Evolutionary conservation across 2,329 filamentous ascomycete species (phyloP), one percentile per base, ranked within the genome.

Genomic region (Peltaster fructicola): DNA sequence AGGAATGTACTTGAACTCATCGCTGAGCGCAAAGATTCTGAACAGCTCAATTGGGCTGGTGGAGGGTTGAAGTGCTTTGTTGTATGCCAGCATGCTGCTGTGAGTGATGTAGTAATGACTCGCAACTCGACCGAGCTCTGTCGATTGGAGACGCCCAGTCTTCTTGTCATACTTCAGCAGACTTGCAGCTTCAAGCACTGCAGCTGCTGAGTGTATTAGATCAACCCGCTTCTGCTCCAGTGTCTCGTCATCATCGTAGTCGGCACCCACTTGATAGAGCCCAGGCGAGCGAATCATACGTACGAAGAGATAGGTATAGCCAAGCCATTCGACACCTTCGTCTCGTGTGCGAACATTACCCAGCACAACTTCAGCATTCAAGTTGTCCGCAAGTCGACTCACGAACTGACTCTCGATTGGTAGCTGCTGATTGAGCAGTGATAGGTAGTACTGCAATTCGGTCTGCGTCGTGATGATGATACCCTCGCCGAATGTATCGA

Each of bases 91-190:
- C 88, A 98, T 98, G 8, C 85, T 95, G 38, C 71, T 80, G 51
- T 92, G 73, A 0, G 82, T 88, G 44, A 98, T 93, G 58, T 98
- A 98, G 59, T 98, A 98, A 51, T 98, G 88, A 8, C 85, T 95
- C 5, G 90, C 78, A 38, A 98, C 90, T 20, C 88, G 74, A 25
- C 90, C 88, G 27, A 98, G 72, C 50, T 98, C 88, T 0, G 88
- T 98, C 4, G 79, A 69, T 51, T 91, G 82, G 15, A 98, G 54
- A 41, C 73, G 78, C 14, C 90, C 88, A 1, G 74, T 73, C 53
- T 88, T 88, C 51, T 90, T 88, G 42, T 98, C 88, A 44, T 98
- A 98, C 44, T 91, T 93, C 51, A 91, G 64, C 6, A 98, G 65
- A 32, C 75, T 82, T 3, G 81, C 81, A 45, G 79, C 88, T 43